Evolutionary conservation across 164 flowering plant genomes (phyloP).

Genomic region (Echeveria elegans): DNA sequence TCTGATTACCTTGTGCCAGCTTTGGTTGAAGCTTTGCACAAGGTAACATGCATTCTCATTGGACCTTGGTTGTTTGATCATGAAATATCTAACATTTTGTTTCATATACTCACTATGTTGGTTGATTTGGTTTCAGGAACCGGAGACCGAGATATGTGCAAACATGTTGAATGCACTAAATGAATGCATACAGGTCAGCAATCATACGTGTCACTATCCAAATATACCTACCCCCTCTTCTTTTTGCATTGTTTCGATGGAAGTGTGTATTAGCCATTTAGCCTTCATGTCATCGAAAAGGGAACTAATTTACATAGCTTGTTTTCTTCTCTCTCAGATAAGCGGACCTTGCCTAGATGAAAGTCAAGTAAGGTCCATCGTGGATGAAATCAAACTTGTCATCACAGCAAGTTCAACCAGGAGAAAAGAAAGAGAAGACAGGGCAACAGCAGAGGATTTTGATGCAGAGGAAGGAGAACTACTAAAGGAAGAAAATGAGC

Average conservation of each 20-base stretch:
- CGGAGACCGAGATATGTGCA: slow-evolving; percentile 60
- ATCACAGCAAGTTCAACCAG: slow-evolving; percentile 83
- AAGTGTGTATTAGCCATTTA: not conserved
- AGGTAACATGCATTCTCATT: slow-evolving; percentile 24
- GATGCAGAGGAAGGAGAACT: slow-evolving; percentile 93
- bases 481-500: slow-evolving; percentile 91
- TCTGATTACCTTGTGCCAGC: slow-evolving; percentile 62
- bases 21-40: slow-evolving; percentile 59
- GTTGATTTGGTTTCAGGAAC: slow-evolving; percentile 48
- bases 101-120: too few relatives aligned
- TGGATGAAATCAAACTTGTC: slow-evolving; percentile 82
- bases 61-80: not conserved
- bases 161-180: slow-evolving; percentile 63
- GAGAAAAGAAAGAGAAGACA: slow-evolving; percentile 75
- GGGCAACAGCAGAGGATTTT: slow-evolving; percentile 88
- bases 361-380: slow-evolving; percentile 70
- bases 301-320: not conserved
- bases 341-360: slow-evolving; percentile 73
- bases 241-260: not conserved
- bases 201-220: too few relatives aligned
- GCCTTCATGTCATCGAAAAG: not conserved
- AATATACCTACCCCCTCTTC: too few relatives aligned
- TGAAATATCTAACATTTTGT: not conserved
- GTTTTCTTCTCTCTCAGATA: slow-evolving; percentile 37
- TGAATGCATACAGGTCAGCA: slow-evolving; percentile 69